Evolutionary conservation across 176 grass and related monocot species (phyloP), one percentile per base, ranked within the genome.

Genomic region (Zizania latifolia): DNA sequence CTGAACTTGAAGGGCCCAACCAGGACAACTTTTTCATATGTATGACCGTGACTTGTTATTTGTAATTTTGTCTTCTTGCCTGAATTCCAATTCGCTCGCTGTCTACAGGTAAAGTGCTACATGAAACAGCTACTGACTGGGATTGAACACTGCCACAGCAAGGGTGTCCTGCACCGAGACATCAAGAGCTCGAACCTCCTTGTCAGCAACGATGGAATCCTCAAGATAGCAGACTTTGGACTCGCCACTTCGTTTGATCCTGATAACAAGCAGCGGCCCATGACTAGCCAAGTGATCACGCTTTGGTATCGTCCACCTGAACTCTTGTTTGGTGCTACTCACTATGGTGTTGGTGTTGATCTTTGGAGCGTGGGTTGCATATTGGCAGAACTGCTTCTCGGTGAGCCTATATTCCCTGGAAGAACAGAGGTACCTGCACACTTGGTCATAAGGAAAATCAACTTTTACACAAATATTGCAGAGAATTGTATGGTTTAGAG

Each of bases 271-370:
- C 61, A 80, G 4, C 66, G 79, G 4, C 85, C 89, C 10, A 92
- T 99, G 91, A 99, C 96, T 24, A 92, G 58, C 80, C 82, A 90
- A 66, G 96, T 99, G 44, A 93, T 99, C 33, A 99, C 96, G 14
- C 85, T 99, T 36, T 99, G 96, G 96, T 99, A 99, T 70, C 96
- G 96, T 38, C 96, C 96, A 2, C 96, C 96, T 4, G 96, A 99
- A 61, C 89, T 99, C 46, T 53, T 99, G 59, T 55, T 99, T 79
- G 96, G 96, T 70, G 85, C 96, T 37, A 95, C 89, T 50, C 81
- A 77, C 56, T 99, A 99, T 32, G 71, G 87, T 13, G 82, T 92
- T 6, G 87, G 92, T 68, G 96, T 99, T 32, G 96, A 99, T 80
- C 78, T 99, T 58, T 99, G 96, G 96, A 99, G 96, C 56, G 89